These are phyloP conservation scores for Starmerella apis DNA, from an alignment of 805 yeast genomes.

Conservation along the genomic window DNA sequence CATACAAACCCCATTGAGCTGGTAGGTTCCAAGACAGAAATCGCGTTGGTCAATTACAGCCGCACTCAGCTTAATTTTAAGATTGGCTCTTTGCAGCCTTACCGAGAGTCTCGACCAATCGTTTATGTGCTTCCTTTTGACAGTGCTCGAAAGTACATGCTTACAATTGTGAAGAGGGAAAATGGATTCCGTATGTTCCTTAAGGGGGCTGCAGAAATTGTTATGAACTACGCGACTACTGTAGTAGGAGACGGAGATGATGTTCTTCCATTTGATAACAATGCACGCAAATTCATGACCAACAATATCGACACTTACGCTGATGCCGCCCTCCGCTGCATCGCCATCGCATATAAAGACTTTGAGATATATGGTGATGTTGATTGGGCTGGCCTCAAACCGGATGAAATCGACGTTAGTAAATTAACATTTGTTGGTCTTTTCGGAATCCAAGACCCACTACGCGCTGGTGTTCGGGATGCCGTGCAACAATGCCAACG, in stretches of 20 bases:
- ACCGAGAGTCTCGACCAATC: conserved; percentile 39
- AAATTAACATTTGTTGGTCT: conserved; percentile 52
- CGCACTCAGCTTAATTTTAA: conserved; percentile 41
- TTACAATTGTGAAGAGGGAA: conserved; percentile 49
- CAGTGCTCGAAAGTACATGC: conserved; percentile 88
- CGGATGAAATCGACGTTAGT: conserved; percentile 24
- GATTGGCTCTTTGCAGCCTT: conserved; percentile 38
- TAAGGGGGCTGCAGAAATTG: conserved; percentile 93
- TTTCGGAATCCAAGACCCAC: conserved; percentile 92
- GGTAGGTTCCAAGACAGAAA: conserved; percentile 90
- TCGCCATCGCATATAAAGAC: conserved; percentile 77
- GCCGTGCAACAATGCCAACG: conserved; percentile 76
- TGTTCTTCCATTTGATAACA: conserved; percentile 21
- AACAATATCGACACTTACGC: conserved; percentile 52
- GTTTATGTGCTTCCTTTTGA: conserved; percentile 83
- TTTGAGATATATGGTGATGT: conserved; percentile 27
- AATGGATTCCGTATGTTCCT: conserved; percentile 49
- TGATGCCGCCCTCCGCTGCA: conserved; percentile 70
- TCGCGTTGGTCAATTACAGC: conserved; percentile 69
- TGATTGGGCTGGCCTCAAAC: conserved; percentile 14
- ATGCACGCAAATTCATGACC: conserved; percentile 31
- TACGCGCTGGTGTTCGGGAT: conserved; percentile 78
- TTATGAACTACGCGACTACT: conserved; percentile 48
- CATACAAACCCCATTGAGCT: conserved; percentile 44
- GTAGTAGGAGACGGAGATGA: conserved; percentile 12